Base-by-base conservation (phyloP, 495 filamentous ascomycete genomes). In the Rhypophila decipiens region DNA sequence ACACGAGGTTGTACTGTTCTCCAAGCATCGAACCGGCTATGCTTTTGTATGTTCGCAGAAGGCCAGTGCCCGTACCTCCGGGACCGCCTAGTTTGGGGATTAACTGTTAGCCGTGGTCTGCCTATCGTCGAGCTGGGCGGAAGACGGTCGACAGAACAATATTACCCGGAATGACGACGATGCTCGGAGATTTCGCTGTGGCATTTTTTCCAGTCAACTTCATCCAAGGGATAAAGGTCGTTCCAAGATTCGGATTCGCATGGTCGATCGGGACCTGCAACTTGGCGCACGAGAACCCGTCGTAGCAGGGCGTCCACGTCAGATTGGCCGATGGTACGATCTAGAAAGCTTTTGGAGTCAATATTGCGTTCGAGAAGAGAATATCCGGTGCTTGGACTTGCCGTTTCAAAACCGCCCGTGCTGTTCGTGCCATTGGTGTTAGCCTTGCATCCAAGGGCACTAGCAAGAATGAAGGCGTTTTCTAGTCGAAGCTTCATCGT, bases 1-100 rank as follows among this genome's bases (percentile, higher is more conserved):
- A 44, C 24, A 44, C 42, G 17, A 44, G 34, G 24, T 44, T 44
- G 15, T 44, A 44, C 21, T 44, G 42, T 18, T 44, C 42, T 2
- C 42, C 42, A 15, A 33, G n/a, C 3, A 44, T 4, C 18, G 29
- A 5, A 2, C 42, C 42, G 3, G 17, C 42, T 4, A 5, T 44
- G 24, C 2, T 4, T 18, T 18, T 23, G 42, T 44, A 44, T 18
- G 22, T 33, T 2, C 15, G 23, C 5, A 44, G 24, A 4, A 44
- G 42, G 9, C 34, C 42, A 15, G 34, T 27, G 27, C 42, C 42
- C 18, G 42, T 31, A n/a, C 42, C 42, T 1, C 42, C 42, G 24
- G 42, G 42, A 34, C 42, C 23, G 29, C 42, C 42, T 44, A 23
- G 2, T 8, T 42, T 2, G 29, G 4, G 3, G 39, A 24, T 33